Percentiles rank a stretch among this genome's conserved stretches.
Evolutionary conservation across 306 rosid species (phyloP).

Genomic region (Sicyos edulis): DNA sequence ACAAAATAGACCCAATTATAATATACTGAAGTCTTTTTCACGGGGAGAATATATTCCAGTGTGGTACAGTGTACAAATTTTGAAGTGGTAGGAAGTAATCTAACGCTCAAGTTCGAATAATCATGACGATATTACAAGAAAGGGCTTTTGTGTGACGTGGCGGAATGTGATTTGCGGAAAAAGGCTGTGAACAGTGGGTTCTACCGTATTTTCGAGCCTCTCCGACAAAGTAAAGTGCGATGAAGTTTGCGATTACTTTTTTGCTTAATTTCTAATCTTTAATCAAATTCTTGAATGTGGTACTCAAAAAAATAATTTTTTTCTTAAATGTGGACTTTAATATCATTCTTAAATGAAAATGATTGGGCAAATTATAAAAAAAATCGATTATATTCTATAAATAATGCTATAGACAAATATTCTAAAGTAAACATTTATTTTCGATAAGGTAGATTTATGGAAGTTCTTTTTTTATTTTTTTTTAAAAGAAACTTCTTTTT

Average conservation of each 20-base stretch:
- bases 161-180: background rate
- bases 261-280: too few relatives aligned
- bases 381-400: too few relatives aligned
- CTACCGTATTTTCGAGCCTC: slow-evolving; percentile 16
- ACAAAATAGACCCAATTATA: too few relatives aligned
- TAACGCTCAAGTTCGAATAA: background rate
- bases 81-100: too few relatives aligned
- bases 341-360: background rate
- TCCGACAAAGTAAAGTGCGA: slow-evolving; percentile 22
- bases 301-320: too few relatives aligned
- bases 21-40: background rate
- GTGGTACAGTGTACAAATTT: background rate
- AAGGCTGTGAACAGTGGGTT: background rate
- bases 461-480: too few relatives aligned
- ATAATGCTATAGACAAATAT: background rate
- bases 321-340: background rate
- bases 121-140: background rate
- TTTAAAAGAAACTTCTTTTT: too few relatives aligned
- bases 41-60: slow-evolving; percentile 15
- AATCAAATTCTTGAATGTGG: too few relatives aligned
- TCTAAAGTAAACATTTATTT: too few relatives aligned
- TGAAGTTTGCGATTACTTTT: too few relatives aligned
- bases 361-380: background rate
- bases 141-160: slow-evolving; percentile 11
- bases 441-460: too few relatives aligned